phyloP scores from a whole-genome alignment of 164 flowering plant species.

The Liriodendron chinense region DNA sequence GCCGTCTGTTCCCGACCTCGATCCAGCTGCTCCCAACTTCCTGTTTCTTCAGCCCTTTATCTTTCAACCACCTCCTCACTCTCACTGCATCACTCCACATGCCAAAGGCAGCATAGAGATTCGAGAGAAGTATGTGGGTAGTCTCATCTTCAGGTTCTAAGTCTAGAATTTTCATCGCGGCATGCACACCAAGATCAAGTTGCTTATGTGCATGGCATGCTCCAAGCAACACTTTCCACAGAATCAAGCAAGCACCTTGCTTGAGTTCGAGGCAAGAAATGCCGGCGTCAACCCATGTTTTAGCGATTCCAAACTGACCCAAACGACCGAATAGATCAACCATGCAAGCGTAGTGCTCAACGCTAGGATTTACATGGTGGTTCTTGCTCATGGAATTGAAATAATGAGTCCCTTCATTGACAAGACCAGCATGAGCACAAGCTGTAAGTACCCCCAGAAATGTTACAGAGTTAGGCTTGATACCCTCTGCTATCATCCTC shows the following conservation, averaged over 20 bases:
- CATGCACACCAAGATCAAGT: constrained; percentile 28
- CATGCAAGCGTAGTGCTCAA: constrained; percentile 42
- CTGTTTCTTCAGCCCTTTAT: constrained; percentile 26
- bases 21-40: constrained; percentile 40
- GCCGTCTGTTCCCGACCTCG: constrained; percentile 26
- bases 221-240: constrained; percentile 38
- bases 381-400: constrained; percentile 30
- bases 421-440: constrained; percentile 35
- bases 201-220: constrained; percentile 35
- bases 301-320: constrained; percentile 22
- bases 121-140: constrained; percentile 32
- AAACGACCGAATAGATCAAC: constrained; percentile 34
- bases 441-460: constrained; percentile 35
- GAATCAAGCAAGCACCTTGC: constrained; percentile 12
- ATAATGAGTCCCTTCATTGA: constrained; percentile 24
- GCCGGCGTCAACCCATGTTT: constrained; percentile 12
- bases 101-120: constrained; percentile 29
- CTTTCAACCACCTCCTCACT: constrained; percentile 22
- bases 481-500: constrained; percentile 21
- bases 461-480: constrained; percentile 29
- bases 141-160: constrained; percentile 36
- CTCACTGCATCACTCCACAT: constrained; percentile 26
- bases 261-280: constrained; percentile 9
- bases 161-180: constrained; percentile 30
- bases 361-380: constrained; percentile 21